A percentile compares a stretch with the other conserved stretches of the same genome.
These are phyloP conservation scores for Cyamopsis tetragonoloba DNA, from an alignment of 306 rosid genomes.

Conservation along the genomic window DNA sequence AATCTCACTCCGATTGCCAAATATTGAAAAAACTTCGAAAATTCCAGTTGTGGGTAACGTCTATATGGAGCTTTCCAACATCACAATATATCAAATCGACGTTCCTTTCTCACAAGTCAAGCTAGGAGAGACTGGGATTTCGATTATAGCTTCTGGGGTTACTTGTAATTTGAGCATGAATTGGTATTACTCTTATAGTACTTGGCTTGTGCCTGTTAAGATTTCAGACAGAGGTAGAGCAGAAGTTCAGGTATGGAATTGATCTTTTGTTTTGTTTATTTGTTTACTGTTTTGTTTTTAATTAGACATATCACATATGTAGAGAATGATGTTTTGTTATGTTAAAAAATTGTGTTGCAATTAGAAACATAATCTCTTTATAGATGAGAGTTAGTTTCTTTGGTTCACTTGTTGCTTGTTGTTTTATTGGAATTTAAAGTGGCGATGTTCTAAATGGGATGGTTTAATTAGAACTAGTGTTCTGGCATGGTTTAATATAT, in stretches of 20 bases:
- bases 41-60: constrained; percentile 73
- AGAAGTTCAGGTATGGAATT: constrained; percentile 60
- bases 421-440: constrained; percentile 6
- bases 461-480: neutral
- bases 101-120: constrained; percentile 57
- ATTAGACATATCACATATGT: too few relatives aligned
- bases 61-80: constrained; percentile 51
- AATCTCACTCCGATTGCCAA: constrained; percentile 57
- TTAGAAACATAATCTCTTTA: neutral
- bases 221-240: constrained; percentile 68
- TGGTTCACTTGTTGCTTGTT: constrained; percentile 12
- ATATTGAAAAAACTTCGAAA: constrained; percentile 45
- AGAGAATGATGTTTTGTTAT: neutral
- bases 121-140: constrained; percentile 58
- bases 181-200: constrained; percentile 73
- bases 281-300: neutral
- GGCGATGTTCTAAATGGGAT: constrained; percentile 8
- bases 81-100: constrained; percentile 52
- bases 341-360: constrained; percentile 11
- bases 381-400: neutral
- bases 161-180: constrained; percentile 75
- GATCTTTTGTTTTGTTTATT: neutral
- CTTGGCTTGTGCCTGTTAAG: constrained; percentile 66
- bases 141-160: constrained; percentile 54
- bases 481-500: neutral